Evolutionary conservation across 2,329 filamentous ascomycete genomes (phyloP).

Genomic region (Alternaria alternata): DNA sequence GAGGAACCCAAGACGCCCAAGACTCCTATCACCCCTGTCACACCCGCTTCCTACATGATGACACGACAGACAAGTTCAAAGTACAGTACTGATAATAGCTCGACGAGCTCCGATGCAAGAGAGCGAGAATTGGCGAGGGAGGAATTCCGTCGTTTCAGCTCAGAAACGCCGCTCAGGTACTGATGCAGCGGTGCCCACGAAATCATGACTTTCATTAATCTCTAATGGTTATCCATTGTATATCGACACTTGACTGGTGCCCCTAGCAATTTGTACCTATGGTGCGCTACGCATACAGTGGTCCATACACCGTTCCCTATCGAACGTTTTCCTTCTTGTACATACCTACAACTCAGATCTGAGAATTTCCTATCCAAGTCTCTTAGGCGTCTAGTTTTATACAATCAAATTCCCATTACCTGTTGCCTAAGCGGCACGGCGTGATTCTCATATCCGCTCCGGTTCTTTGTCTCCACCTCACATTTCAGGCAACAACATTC

Average conservation of each 20-base stretch:
- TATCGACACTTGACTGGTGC: background rate
- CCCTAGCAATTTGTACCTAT: background rate
- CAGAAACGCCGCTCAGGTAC: constrained; percentile 20
- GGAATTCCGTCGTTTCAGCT: constrained; percentile 33
- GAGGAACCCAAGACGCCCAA: background rate
- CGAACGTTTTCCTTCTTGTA: constrained; percentile 2
- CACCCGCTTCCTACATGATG: background rate
- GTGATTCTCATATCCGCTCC: constrained; percentile 9
- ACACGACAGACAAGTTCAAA: constrained; percentile 3
- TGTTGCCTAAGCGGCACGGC: background rate
- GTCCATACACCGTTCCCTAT: background rate
- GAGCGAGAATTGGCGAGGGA: constrained; percentile 23
- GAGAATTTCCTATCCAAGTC: background rate
- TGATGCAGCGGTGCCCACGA: background rate
- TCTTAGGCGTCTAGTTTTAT: constrained; percentile 2
- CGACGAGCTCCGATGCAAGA: constrained; percentile 21
- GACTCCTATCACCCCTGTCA: background rate
- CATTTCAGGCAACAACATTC: constrained; percentile 16
- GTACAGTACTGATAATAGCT: constrained; percentile 15
- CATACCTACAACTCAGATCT: background rate
- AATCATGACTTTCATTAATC: background rate
- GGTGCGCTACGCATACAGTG: background rate
- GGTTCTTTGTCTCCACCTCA: background rate
- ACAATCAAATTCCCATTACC: background rate
- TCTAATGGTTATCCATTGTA: background rate